Evolutionary conservation across 345 rosid species (phyloP), one percentile per base, ranked within the genome.

Genomic region (Bruguiera parviflora): DNA sequence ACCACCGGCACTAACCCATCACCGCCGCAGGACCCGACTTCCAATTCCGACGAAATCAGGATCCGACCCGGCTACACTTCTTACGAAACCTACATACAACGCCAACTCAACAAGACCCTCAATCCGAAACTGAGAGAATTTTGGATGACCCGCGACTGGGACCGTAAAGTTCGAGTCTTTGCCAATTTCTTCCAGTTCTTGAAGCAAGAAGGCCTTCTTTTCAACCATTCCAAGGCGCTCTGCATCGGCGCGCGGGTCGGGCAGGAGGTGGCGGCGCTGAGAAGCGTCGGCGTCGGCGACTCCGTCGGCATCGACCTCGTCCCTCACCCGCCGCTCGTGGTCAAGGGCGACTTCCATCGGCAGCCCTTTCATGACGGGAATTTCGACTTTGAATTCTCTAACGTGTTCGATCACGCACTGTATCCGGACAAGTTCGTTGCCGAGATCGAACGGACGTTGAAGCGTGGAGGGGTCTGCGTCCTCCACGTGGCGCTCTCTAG

Each of bases 91-190:
- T 91, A 94, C 96, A 82, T 91, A 58, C 83, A 94, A n/a, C 96
- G 84, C 65, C 98, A 94, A 79, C 96, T 94, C 71, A 91, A 88
- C 84, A 92, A 94, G 72, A 94, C 97, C 71, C 90, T 82, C 1
- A 89, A 94, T 77, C 97, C 97, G 0, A 91, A 85, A 76, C 90
- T 94, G 18, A 73, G 96, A 3, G 46, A 81, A 32, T 78, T 85
- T 19, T 92, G 98, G 98, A 85, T 80, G 7, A 91, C 96, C 21
- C 90, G 97, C 6, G 98, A 94, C 32, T 94, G 97, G 98, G 95
- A 84, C 46, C 86, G 96, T 0, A 91, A 94, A 68, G 78, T 94
- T 33, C 82, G 70, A 0, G 96, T 94, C 62, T 94, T 94, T 72
- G 73, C 90, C 29, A 56, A 13, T 5, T 94, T 91, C 79, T 94